Conservation (phyloP, 2,329 filamentous ascomycete genomes). For the Fusarium chuoi region DNA sequence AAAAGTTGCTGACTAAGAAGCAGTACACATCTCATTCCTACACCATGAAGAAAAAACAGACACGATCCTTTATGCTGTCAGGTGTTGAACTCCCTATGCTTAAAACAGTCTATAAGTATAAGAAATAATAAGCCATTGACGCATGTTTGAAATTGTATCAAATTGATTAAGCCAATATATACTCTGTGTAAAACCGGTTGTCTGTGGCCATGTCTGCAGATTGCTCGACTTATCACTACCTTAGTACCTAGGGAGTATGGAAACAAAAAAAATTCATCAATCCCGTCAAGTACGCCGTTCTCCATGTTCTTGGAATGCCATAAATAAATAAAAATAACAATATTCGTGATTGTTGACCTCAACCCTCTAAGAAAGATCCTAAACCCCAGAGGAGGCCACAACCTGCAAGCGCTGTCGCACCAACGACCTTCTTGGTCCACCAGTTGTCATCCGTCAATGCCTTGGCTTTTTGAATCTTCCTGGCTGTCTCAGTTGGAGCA, state of each 20-base stretch:
- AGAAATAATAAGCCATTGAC: neutral
- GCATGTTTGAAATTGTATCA: neutral
- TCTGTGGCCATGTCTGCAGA: neutral
- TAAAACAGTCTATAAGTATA: no score
- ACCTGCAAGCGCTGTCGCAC: slow-evolving; percentile 70
- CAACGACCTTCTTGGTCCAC: slow-evolving; percentile 72
- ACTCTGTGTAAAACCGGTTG: neutral
- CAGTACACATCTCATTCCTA: neutral
- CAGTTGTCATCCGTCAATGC: slow-evolving; percentile 73
- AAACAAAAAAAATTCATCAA: neutral
- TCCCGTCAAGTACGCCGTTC: slow-evolving; percentile 15
- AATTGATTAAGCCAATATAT: neutral
- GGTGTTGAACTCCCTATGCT: neutral
- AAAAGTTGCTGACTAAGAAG: slow-evolving; percentile 39
- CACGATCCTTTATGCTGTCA: neutral
- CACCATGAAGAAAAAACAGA: neutral
- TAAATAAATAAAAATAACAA: neutral
- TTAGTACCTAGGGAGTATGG: neutral
- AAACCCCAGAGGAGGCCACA: slow-evolving; percentile 69
- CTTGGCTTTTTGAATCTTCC: slow-evolving; percentile 57
- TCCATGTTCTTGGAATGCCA: slow-evolving; percentile 2
- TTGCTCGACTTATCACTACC: neutral
- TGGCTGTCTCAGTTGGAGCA: slow-evolving; percentile 43
- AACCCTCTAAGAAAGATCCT: slow-evolving; percentile 62
- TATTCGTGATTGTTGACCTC: slow-evolving; percentile 1